Base-by-base conservation (phyloP, 176 grass and related monocot species). In the Microstegium vimineum region DNA sequence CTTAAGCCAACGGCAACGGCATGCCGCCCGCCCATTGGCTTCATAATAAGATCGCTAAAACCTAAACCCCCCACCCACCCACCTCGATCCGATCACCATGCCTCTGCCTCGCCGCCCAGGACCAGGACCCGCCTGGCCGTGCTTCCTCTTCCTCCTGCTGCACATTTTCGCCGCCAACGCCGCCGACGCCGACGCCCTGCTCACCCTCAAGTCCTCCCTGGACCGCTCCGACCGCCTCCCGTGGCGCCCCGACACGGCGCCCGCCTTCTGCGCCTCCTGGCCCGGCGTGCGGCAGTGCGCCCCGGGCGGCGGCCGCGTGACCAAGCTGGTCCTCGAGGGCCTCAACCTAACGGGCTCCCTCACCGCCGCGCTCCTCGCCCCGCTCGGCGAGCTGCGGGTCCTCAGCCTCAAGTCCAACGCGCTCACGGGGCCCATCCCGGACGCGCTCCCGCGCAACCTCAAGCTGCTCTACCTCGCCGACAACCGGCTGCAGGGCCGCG, bases 251-350 rank as follows among this genome's bases (percentile, higher is more conserved):
- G 80, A 91, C 32, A 81, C 73, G 17, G 84, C 83, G n/a, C 2
- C 10, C 2, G 7, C 46, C 34, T 60, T 91, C 45, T 98, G 96
- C 77, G 41, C 86, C 27, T 47, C 79, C 54, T 98, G 96, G 96
- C 32, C 80, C 2, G 96, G 96, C 32, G 93, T 98, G 13, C 94
- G 90, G 46, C 78, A 90, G 68, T 98, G 93, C 85, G 35, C 30
- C 54, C 23, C 10, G n/a, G n/a, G n/a, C 2, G 49, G 5, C 61
- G 66, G 79, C 35, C 86, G 89, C 75, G 90, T 95, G 62, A 98
- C 89, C 62, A 98, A 98, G 90, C 96, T 98, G 30, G 90, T 98
- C 30, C 82, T 98, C 36, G 96, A 98, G 81, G 83, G 77, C 76
- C 79, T 95, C 74, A 93, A 93, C 83, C 92, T 98, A 57, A 98